A percentile compares a stretch with the other conserved stretches of the same genome.
Evolutionary conservation across 805 yeast genomes (phyloP).

Genomic region (Candida nitratophila): DNA sequence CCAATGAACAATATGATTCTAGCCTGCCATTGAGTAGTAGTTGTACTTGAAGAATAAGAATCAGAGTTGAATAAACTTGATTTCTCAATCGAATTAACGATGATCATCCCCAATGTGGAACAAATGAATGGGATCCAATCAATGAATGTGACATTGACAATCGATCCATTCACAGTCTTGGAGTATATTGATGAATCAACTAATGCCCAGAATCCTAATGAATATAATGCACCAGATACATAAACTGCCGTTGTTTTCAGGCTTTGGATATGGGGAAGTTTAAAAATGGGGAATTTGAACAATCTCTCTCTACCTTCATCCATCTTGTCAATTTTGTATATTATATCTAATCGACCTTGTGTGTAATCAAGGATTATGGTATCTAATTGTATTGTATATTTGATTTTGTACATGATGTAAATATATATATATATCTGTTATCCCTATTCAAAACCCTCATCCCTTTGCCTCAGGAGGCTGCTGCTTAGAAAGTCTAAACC

Average conservation of each 20-base stretch:
- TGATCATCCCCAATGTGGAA: conserved; percentile 82
- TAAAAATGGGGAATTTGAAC: conserved; percentile 58
- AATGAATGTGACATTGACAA: conserved; percentile 80
- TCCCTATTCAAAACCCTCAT: conserved; percentile 11
- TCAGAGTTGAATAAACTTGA: conserved; percentile 42
- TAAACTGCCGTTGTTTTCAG: conserved; percentile 72
- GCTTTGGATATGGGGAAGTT: conserved; percentile 63
- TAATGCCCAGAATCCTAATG: conserved; percentile 85
- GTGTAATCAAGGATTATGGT: too few relatives aligned
- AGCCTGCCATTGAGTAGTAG: conserved; percentile 84
- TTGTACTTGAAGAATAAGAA: conserved; percentile 28
- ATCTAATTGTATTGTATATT: too few relatives aligned
- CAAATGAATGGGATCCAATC: conserved; percentile 96
- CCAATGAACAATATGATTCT: conserved; percentile 86
- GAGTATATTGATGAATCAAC: conserved; percentile 86
- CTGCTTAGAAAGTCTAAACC: not conserved
- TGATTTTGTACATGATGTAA: too few relatives aligned
- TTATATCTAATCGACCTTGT: too few relatives aligned
- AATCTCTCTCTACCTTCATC: conserved; percentile 36
- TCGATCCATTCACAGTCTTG: conserved; percentile 75
- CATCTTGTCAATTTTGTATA: conserved; percentile 34
- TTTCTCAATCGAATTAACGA: conserved; percentile 69
- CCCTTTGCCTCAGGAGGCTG: not conserved
- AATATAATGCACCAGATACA: conserved; percentile 67
- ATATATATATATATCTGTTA: conserved; percentile 30